Evolutionary conservation across 768 basidiomycete genomes (phyloP).

Genomic region (Serendipita indica): DNA sequence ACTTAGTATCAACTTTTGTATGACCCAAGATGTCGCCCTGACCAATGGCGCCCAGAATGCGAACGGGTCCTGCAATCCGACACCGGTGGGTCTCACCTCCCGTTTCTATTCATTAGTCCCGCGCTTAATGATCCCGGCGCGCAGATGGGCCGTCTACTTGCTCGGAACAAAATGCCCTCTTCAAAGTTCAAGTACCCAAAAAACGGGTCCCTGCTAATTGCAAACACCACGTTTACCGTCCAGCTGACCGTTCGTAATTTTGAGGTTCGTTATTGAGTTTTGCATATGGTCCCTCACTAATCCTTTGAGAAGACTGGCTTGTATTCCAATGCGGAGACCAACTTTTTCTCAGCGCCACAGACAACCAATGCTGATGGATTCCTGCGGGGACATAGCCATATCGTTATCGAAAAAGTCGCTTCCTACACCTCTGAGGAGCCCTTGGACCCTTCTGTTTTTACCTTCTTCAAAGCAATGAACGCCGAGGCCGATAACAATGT

Average conservation of each 20-base stretch:
- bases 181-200: conserved; percentile 33
- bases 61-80: conserved; percentile 43
- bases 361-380: conserved; percentile 35
- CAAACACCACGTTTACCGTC: conserved; percentile 37
- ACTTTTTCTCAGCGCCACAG: conserved; percentile 45
- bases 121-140: background rate
- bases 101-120: background rate
- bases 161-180: conserved; percentile 33
- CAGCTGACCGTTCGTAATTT: conserved; percentile 26
- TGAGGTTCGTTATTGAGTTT: background rate
- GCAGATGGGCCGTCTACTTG: conserved; percentile 37
- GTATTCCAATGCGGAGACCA: conserved; percentile 41
- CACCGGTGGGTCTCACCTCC: conserved; percentile 19
- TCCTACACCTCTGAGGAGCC: conserved; percentile 32
- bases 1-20: conserved; percentile 34
- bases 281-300: background rate
- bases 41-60: conserved; percentile 40
- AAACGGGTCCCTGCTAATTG: conserved; percentile 34
- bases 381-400: conserved; percentile 43
- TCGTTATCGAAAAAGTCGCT: conserved; percentile 37
- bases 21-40: conserved; percentile 24
- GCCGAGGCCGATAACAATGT: background rate
- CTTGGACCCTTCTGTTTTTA: conserved; percentile 35
- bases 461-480: conserved; percentile 34
- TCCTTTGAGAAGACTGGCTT: conserved; percentile 28